Base-by-base conservation (phyloP, 1,139 yeast species). In the Diutina rugosa region DNA sequence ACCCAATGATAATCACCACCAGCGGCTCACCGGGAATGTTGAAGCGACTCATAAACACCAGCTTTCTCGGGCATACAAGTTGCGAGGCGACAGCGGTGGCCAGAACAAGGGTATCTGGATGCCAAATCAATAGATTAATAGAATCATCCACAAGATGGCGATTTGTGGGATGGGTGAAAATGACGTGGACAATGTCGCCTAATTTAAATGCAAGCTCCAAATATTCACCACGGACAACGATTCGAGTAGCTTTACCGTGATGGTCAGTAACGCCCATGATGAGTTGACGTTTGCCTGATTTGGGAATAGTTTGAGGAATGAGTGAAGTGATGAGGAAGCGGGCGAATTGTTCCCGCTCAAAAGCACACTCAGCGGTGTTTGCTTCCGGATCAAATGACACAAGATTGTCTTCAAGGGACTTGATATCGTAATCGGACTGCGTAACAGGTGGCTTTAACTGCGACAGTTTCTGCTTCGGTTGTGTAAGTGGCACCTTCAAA, bases 71-170 rank as follows among this genome's bases (percentile, higher is more conserved):
- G 64, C 99, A 93, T 29, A 73, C 75, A 47, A 89, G 71, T 3
- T 93, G 87, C 56, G 85, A 88, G 0, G 97, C 85, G 0, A 90
- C 80, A 4, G 85, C 74, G 0, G 99, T 93, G 4, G 96, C 90
- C 0, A 97, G 81, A 1, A 93, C 72, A 14, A 93, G 71, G 1
- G 81, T 71, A 65, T 93, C 99, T 0, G 99, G 99, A 62, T 88
- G 82, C 78, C 95, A 78, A 29, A 93, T 78, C 46, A 91, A 68
- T 30, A 90, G 67, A 62, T 87, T 84, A 54, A 77, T 78, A 38
- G 77, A 70, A 59, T 81, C 81, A 59, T 87, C 89, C 4, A 87
- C 78, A 9, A 74, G 59, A 49, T 68, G 68, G 1, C 76, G 75
- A 48, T 63, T 64, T 1, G 64, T 62, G 9, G 76, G 70, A 56